Evolutionary conservation across 2,329 filamentous ascomycete genomes (phyloP).

Genomic region (Microcyclosporella mali): DNA sequence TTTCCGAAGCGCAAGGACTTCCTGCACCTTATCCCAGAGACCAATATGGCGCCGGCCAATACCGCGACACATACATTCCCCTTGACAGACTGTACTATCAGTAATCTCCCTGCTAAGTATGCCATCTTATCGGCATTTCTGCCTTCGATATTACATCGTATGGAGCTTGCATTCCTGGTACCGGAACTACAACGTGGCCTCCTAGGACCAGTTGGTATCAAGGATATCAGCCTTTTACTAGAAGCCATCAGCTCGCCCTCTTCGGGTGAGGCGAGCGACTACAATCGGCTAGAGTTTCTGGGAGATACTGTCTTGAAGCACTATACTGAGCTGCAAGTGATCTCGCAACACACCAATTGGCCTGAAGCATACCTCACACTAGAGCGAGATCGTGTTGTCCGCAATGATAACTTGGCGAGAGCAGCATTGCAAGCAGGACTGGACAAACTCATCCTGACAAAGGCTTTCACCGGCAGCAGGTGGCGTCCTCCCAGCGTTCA

Average conservation of each 20-base stretch:
- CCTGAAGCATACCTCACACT: slow-evolving; percentile 70
- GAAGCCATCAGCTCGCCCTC: slow-evolving; percentile 65
- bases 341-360: slow-evolving; percentile 54
- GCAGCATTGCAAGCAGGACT: slow-evolving; percentile 60
- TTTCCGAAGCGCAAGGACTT: slow-evolving; percentile 56
- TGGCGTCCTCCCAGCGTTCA: slow-evolving; percentile 64
- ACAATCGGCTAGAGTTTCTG: slow-evolving; percentile 79
- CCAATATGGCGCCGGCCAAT: slow-evolving; percentile 24
- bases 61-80: slow-evolving; percentile 47
- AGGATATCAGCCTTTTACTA: slow-evolving; percentile 52
- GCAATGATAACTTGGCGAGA: slow-evolving; percentile 65
- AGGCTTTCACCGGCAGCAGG: slow-evolving; percentile 59
- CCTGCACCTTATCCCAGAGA: slow-evolving; percentile 40
- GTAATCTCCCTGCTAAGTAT: slow-evolving; percentile 42
- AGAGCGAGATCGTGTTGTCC: slow-evolving; percentile 61
- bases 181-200: slow-evolving; percentile 52
- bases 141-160: slow-evolving; percentile 64
- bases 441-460: slow-evolving; percentile 65
- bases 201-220: slow-evolving; percentile 47
- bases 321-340: slow-evolving; percentile 60
- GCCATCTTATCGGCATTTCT: slow-evolving; percentile 55
- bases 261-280: slow-evolving; percentile 58
- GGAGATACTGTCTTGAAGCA: slow-evolving; percentile 81
- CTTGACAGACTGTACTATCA: slow-evolving; percentile 42
- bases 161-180: slow-evolving; percentile 61